phyloP scores from a whole-genome alignment of 2,329 filamentous ascomycete species.

The Verticillium klebahnii region DNA sequence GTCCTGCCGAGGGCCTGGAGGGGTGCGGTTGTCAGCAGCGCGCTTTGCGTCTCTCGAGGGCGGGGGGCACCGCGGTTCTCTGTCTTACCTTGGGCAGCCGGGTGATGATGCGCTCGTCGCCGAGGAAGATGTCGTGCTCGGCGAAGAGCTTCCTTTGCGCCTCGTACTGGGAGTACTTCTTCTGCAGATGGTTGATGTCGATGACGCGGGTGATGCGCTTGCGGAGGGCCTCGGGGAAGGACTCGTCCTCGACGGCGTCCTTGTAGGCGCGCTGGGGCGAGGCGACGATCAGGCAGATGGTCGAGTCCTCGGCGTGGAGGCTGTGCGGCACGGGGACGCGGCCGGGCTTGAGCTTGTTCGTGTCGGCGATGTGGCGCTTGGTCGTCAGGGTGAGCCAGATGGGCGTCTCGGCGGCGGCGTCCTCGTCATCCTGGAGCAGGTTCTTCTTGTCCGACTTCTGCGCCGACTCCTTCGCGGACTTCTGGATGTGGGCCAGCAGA shows the following conservation, averaged over 20 bases:
- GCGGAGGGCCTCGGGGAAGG: conserved; percentile 63
- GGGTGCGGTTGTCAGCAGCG: not conserved
- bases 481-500: conserved; percentile 57
- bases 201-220: conserved; percentile 72
- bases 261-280: conserved; percentile 82
- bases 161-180: conserved; percentile 88
- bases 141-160: conserved; percentile 74
- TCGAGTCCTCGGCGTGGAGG: conserved; percentile 62
- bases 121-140: conserved; percentile 91
- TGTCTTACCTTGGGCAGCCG: conserved; percentile 37
- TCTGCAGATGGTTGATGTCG: conserved; percentile 71
- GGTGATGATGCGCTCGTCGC: conserved; percentile 79
- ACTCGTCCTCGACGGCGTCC: conserved; percentile 63
- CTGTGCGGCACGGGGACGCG: conserved; percentile 78
- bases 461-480: conserved; percentile 39
- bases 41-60: not conserved
- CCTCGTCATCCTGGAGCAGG: conserved; percentile 44
- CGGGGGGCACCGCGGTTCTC: too few relatives aligned
- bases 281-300: conserved; percentile 83
- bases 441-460: conserved; percentile 41
- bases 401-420: conserved; percentile 41
- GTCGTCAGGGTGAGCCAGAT: conserved; percentile 61
- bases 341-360: conserved; percentile 74
- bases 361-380: conserved; percentile 65
- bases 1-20: conserved; percentile 72